Evolutionary conservation across 83 land plant species (phyloP), one percentile per base, ranked within the genome.

Genomic region (Diphasiastrum complanatum): DNA sequence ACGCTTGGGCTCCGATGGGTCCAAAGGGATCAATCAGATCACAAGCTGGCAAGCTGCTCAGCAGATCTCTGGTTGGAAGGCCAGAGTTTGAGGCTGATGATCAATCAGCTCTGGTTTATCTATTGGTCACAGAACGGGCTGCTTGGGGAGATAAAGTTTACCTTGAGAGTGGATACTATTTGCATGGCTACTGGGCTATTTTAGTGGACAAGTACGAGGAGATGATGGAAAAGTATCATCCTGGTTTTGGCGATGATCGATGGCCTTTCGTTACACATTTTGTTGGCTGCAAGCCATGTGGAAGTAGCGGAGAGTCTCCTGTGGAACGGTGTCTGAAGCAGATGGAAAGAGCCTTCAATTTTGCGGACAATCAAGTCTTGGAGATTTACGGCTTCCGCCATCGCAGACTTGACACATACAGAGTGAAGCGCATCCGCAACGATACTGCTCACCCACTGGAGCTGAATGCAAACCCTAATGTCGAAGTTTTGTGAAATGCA

Each of bases 1-100:
- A 68, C 22, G 69, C 69, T 35, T 68, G 71, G 71, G 71, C 71
- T 18, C 71, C 71, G 19, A 63, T 68, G 36, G 71, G 71, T 2
- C 69, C 69, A 8, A 63, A 61, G 32, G 71, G 69, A 18, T 37
- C 30, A 8, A 16, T 5, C 33, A 43, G 70, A 30, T 22, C 60
- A 24, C 33, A 33, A 43, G 56, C 69, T 18, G 71, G 71, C 4
- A 43, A 68, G 25, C 19, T 68, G 47, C 38, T 68, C 19, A 45
- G 54, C 8, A 33, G 35, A 41, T 33, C 27, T 30, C 51, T 68
- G 33, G n/a, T 25, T 1, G 69, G 51, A 5, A 32, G 71, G 29
- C 71, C 71, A 1, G 40, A 2, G 8, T 68, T 68, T 22, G 71
- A 68, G 29, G 71, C 71, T 1, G 71, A 68, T 26, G 71, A 68